Evolutionary conservation across 768 basidiomycete genomes (phyloP).

Genomic region (Postia placenta): DNA sequence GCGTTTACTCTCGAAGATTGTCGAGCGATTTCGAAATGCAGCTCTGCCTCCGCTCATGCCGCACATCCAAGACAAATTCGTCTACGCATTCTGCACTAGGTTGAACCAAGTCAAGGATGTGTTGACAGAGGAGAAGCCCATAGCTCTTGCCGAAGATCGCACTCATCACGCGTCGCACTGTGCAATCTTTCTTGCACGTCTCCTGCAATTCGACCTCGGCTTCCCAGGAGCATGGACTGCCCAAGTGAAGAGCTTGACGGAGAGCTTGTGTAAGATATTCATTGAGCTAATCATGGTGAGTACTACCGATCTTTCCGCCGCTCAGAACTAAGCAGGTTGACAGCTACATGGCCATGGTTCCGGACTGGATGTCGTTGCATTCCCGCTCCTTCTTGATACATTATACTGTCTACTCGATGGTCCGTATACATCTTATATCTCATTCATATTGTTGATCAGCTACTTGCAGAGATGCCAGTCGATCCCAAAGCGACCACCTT

Average conservation of each 20-base stretch:
- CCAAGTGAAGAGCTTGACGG: conserved; percentile 40
- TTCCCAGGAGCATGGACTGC: conserved; percentile 55
- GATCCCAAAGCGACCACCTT: conserved; percentile 48
- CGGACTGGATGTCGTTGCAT: conserved; percentile 49
- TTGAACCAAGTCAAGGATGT: conserved; percentile 35
- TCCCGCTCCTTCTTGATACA: conserved; percentile 68
- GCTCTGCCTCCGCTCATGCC: conserved; percentile 46
- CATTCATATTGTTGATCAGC: neutral
- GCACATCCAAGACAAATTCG: conserved; percentile 51
- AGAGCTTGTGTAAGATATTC: conserved; percentile 34
- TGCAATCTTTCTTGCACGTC: conserved; percentile 53
- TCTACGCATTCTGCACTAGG: conserved; percentile 41
- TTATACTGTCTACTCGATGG: conserved; percentile 71
- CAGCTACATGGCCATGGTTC: conserved; percentile 53
- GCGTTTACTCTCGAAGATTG: conserved; percentile 61
- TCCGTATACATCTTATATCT: conserved; percentile 24
- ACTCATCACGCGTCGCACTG: conserved; percentile 27
- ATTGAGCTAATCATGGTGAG: conserved; percentile 27
- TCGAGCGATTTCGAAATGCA: conserved; percentile 53
- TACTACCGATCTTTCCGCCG: neutral
- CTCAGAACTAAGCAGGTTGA: too few relatives aligned
- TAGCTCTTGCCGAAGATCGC: conserved; percentile 13
- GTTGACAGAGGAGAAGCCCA: conserved; percentile 11
- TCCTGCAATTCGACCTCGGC: conserved; percentile 70
- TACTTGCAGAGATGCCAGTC: conserved; percentile 48